Conservation (phyloP, 768 basidiomycete genomes). For the Termitomyces sp. region DNA sequence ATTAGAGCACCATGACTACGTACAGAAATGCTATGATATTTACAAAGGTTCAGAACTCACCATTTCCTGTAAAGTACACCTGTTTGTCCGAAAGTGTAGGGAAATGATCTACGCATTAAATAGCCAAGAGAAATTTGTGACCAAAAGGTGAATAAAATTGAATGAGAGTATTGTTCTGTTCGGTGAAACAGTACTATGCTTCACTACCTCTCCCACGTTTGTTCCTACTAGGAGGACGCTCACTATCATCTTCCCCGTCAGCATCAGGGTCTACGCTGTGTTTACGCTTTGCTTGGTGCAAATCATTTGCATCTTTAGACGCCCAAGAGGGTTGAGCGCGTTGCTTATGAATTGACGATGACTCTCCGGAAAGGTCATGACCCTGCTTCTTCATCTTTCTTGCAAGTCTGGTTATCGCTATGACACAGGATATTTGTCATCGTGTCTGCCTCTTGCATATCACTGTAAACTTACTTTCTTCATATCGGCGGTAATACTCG, state of each 20-base stretch:
- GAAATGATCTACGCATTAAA: conserved; percentile 8
- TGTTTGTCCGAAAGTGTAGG: conserved; percentile 1
- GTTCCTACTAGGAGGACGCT: conserved; percentile 10
- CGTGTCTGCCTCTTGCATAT: not conserved
- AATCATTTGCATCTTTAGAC: conserved; percentile 21
- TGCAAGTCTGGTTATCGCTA: conserved; percentile 29
- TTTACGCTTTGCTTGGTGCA: conserved; percentile 33
- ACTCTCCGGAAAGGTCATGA: conserved; percentile 13
- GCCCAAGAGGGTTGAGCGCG: conserved; percentile 32
- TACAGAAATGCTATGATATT: conserved; percentile 15
- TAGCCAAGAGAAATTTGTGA: conserved; percentile 8
- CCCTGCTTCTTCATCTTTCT: conserved; percentile 35
- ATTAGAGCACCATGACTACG: conserved; percentile 1
- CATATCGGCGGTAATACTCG: conserved; percentile 56
- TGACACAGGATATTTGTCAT: not conserved
- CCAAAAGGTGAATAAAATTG: not conserved
- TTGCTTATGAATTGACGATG: conserved; percentile 24
- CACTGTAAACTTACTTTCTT: conserved; percentile 38
- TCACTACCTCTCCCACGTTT: conserved; percentile 25
- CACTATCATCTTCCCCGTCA: conserved; percentile 19
- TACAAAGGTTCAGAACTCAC: conserved; percentile 12
- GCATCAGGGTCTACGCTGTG: conserved; percentile 29
- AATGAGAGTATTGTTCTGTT: not conserved
- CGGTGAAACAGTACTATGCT: conserved; percentile 7
- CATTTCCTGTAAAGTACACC: conserved; percentile 7